Evolutionary conservation across 2,329 filamentous ascomycete genomes (phyloP), one percentile per base, ranked within the genome.

Genomic region (Colletotrichum somersetense): DNA sequence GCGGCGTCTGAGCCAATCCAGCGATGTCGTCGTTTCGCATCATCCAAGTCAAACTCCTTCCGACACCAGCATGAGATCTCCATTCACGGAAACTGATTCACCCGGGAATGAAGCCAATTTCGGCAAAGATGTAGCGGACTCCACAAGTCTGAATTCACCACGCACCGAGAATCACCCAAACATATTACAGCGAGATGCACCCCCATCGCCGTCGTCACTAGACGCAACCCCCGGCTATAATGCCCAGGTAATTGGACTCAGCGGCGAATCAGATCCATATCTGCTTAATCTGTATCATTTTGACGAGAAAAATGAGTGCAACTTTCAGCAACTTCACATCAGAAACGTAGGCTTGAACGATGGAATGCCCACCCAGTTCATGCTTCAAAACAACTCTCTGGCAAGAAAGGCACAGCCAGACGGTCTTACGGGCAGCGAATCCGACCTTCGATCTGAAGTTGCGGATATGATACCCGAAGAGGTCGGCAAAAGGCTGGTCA

Each of bases 191-290:
- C 56, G 14, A 14, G 56, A 53, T 7, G 33, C 20, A 5, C 3
- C n/a, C 5, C 23, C 5, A 0, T 6, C 38, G 1, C 55, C 44
- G n/a, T 56, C 68, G 0, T 71, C 68, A 0, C 18, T 71, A 1
- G 68, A 71, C 33, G 64, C 68, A 2, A 46, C 42, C 5, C 56
- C 44, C 5, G 65, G 58, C 8, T 65, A 71, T 12, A 71, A 67
- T 5, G 64, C 68, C 23, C 68, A 71, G 58, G 53, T 67, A 0
- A 71, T 71, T 18, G 68, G 68, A 3, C 68, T 67, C 40, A 71
- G 64, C 35, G 68, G 68, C 33, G 68, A 71, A 18, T 71, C 68
- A 8, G 68, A 71, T 2, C 68, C 68, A 4, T 67, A 71, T 18
- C 18, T 71, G 16, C 64, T 71, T 1, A 23, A 71, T 6, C 42